Base-by-base conservation (phyloP, 2,329 filamentous ascomycete genomes). In the Calonectria hongkongensis region DNA sequence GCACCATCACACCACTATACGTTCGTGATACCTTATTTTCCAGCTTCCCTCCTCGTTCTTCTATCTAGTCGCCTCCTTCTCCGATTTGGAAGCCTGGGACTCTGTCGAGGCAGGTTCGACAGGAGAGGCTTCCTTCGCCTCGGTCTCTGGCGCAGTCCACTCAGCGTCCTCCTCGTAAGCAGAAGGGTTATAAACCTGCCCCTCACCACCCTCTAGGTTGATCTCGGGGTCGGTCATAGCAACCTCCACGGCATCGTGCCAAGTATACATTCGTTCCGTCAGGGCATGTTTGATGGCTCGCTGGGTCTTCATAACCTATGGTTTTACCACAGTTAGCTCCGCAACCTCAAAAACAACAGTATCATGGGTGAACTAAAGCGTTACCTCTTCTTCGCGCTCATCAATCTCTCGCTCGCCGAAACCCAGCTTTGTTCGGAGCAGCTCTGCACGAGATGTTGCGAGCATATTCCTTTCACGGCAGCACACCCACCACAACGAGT, bases 401-500 rank as follows among this genome's bases (percentile, higher is more conserved):
- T 88, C 85, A 51, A 90, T 87, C 86, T 98, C 94, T 54, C 86
- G 87, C 30, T 92, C 89, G 77, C 96, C 96, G 80, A 94, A 97
- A 33, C 93, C 92, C 62, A 94, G 88, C 76, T 93, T 88, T 68
- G 94, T 82, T 77, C 93, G 90, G 36, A 87, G 81, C 79, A 94
- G 89, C 87, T 98, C 95, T 70, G 88, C 84, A 66, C 88, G 88
- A 77, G 93, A 92, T 36, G 97, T 98, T n/a, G 92, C 89, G 78
- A 98, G 91, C 78, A 94, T 91, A 85, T 99, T 99, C 80, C 94
- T 89, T 87, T 99, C 97, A 86, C 94, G 95, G 73, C 94, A 90
- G 83, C 97, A 98, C 68, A 95, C 91, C 95, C 96, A 99, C 95
- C 96, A 99, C 81, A 99, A 88, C 74, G 89, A 88, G 84, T 98